phyloP scores from a whole-genome alignment of 2,329 filamentous ascomycete genomes.

The Tolypocladium tropicale region DNA sequence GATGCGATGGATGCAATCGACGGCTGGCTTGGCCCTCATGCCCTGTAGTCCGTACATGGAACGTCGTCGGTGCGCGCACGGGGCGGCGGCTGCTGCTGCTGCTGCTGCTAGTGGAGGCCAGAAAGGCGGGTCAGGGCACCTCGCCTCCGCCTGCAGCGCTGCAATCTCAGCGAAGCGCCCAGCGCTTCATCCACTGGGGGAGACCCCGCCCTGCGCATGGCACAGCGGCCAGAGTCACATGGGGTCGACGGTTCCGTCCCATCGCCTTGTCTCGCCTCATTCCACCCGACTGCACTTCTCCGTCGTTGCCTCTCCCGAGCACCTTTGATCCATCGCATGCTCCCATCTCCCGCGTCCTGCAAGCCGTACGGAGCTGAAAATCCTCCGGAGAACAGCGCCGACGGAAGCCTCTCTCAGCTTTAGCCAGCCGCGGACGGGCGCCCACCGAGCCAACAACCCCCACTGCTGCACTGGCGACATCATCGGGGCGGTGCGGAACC shows the following conservation, averaged over 20 bases:
- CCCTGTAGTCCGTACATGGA: no score
- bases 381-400: neutral
- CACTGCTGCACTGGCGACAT: neutral
- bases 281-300: neutral
- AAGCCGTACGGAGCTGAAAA: neutral
- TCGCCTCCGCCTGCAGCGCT: neutral
- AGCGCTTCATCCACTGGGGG: neutral
- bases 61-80: neutral
- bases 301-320: neutral
- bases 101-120: no score
- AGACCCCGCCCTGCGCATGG: neutral
- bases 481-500: neutral
- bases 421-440: neutral
- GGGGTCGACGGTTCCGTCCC: neutral
- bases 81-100: neutral
- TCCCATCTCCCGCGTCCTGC: neutral
- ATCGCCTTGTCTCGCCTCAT: neutral
- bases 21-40: no score
- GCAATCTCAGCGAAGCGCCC: neutral
- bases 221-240: neutral
- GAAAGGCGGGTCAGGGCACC: neutral
- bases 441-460: neutral
- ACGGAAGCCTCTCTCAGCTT: neutral
- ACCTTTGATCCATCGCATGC: neutral
- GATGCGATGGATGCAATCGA: no score